Conservation (phyloP, 352 stramenopile genomes). For the Phytophthora cajani region DNA sequence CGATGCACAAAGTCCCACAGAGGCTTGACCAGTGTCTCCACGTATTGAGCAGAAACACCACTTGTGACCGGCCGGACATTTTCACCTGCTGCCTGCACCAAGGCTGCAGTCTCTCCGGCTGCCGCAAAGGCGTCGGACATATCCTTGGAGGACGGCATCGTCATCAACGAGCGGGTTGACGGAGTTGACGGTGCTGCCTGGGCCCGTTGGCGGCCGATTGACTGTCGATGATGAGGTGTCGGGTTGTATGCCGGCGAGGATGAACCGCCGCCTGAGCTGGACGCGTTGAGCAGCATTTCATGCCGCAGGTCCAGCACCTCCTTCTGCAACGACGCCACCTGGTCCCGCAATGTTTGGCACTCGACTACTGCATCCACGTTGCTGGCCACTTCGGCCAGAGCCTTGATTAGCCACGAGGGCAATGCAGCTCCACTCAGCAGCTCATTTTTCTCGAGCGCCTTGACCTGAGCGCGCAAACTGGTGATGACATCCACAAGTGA, state of each 20-base stretch:
- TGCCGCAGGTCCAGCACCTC: conserved; percentile 81
- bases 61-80: conserved; percentile 1
- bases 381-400: conserved; percentile 78
- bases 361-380: conserved; percentile 84
- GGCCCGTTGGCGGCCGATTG: conserved; percentile 40
- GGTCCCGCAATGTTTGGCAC: conserved; percentile 76
- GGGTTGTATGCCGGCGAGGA: conserved; percentile 43
- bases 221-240: conserved; percentile 65
- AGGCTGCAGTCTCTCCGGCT: conserved; percentile 24
- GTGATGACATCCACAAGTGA: conserved; percentile 79
- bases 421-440: conserved; percentile 73
- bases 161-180: conserved; percentile 13
- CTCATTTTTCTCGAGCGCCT: conserved; percentile 79
- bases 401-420: conserved; percentile 74
- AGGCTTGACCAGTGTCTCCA: conserved; percentile 60
- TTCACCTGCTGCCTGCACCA: conserved; percentile 15
- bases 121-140: conserved; percentile 35
- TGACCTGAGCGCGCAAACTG: conserved; percentile 69
- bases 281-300: conserved; percentile 77
- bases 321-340: conserved; percentile 80
- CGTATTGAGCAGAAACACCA: conserved; percentile 25
- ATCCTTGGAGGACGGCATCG: conserved; percentile 32
- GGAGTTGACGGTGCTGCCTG: background rate
- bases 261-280: conserved; percentile 21
- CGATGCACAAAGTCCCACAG: conserved; percentile 82